phyloP scores from a whole-genome alignment of 495 filamentous ascomycete genomes.

The Trichoderma gamsii region DNA sequence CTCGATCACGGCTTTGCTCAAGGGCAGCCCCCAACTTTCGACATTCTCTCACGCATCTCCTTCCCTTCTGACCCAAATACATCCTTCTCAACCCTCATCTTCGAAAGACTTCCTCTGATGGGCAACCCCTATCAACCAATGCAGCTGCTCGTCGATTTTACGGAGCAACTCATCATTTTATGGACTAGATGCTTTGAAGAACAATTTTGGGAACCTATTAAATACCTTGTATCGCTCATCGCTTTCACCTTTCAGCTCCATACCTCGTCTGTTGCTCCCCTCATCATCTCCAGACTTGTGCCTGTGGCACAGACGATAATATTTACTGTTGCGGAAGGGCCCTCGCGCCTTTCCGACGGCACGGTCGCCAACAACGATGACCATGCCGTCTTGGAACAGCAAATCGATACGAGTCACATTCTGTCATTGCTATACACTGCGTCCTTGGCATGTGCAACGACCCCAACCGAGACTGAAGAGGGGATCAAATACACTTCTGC shows the following conservation, averaged over 20 bases:
- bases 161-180: constrained; percentile 36
- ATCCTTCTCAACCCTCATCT: constrained; percentile 39
- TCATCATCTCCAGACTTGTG: constrained; percentile 36
- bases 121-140: constrained; percentile 31
- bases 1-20: constrained; percentile 35
- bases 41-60: constrained; percentile 35
- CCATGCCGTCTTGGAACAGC: constrained; percentile 21
- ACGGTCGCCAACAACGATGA: constrained; percentile 26
- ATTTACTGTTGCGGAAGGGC: constrained; percentile 26
- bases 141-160: constrained; percentile 38
- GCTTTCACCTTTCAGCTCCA: constrained; percentile 36
- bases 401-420: constrained; percentile 37
- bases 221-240: constrained; percentile 36
- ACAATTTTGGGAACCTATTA: constrained; percentile 37
- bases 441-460: constrained; percentile 33
- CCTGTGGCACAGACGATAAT: constrained; percentile 36
- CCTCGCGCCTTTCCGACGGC: constrained; percentile 24
- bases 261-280: constrained; percentile 33
- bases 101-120: constrained; percentile 36
- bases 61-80: constrained; percentile 36
- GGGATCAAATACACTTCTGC: background rate
- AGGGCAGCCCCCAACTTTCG: constrained; percentile 35
- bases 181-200: constrained; percentile 41
- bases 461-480: constrained; percentile 11
- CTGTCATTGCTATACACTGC: constrained; percentile 36